A percentile compares a stretch with the other conserved stretches of the same genome.
phyloP scores from a whole-genome alignment of 305 asterid species.

The Plantago coronopus region DNA sequence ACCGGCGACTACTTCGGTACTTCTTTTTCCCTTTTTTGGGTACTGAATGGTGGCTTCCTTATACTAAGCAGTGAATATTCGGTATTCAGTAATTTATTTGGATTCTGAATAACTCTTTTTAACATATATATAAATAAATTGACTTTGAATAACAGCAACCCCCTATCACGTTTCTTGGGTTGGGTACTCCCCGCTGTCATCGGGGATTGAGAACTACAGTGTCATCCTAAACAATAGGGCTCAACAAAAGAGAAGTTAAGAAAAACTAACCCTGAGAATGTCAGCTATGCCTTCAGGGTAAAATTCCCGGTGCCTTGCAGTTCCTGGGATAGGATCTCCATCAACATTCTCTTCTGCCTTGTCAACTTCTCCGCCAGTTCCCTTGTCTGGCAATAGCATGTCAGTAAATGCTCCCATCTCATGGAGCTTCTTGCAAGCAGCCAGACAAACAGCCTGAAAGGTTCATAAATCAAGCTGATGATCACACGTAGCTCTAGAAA shows the following conservation, averaged over 20 bases:
- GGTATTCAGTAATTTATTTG: no score
- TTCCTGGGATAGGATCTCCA: conserved; percentile 95
- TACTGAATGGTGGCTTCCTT: no score
- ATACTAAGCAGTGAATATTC: no score
- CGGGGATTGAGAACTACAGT: no score
- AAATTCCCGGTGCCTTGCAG: conserved; percentile 97
- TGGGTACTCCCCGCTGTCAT: no score
- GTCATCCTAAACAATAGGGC: conserved; percentile 11
- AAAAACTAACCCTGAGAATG: conserved; percentile 70
- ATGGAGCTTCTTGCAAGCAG: conserved; percentile 99
- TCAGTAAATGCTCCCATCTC: conserved; percentile 99
- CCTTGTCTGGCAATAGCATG: conserved; percentile 99
- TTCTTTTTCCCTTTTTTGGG: no score
- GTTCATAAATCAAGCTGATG: conserved; percentile 22
- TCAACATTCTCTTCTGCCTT: conserved; percentile 83
- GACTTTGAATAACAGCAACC: no score
- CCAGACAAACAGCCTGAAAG: conserved; percentile 92
- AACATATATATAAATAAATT: no score
- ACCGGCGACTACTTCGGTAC: no score
- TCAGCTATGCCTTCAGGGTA: conserved; percentile 99
- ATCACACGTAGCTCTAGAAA: conserved; percentile 19
- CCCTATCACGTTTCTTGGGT: no score
- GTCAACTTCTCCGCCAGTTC: conserved; percentile 64
- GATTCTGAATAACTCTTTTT: no score
- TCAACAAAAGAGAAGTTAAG: conserved; percentile 21